Conservation (phyloP, 805 yeast genomes). For the Wickerhamiella domercqiae region DNA sequence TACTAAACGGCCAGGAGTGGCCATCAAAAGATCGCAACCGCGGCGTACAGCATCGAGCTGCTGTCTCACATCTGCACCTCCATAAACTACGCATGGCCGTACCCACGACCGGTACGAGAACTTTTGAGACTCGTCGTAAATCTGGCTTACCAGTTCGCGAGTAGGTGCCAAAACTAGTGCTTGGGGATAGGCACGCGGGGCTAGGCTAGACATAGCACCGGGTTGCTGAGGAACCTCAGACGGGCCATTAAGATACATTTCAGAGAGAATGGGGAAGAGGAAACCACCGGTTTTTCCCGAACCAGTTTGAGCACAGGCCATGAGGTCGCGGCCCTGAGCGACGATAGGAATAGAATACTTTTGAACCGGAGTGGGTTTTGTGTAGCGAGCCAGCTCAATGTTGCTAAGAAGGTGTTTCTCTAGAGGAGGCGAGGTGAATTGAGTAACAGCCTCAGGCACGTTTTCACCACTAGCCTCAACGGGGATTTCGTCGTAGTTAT, state of each 20-base stretch:
- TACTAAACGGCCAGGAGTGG: slow-evolving; percentile 98
- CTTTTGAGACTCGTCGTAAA: slow-evolving; percentile 88
- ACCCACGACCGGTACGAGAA: slow-evolving; percentile 98
- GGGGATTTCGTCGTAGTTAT: slow-evolving; percentile 96
- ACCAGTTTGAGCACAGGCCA: slow-evolving; percentile 98
- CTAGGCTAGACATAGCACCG: slow-evolving; percentile 3
- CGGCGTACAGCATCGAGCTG: slow-evolving; percentile 80
- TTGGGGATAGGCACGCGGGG: slow-evolving; percentile 70
- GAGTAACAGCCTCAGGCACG: slow-evolving; percentile 83
- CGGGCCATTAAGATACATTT: slow-evolving; percentile 82
- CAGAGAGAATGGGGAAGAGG: slow-evolving; percentile 91
- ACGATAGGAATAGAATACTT: slow-evolving; percentile 88
- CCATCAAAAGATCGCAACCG: slow-evolving; percentile 93
- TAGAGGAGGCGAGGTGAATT: slow-evolving; percentile 85
- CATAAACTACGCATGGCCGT: slow-evolving; percentile 87
- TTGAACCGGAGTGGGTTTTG: slow-evolving; percentile 93
- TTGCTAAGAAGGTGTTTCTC: slow-evolving; percentile 75
- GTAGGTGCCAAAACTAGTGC: slow-evolving; percentile 96
- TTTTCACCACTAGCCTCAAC: slow-evolving; percentile 93
- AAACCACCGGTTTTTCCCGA: slow-evolving; percentile 99
- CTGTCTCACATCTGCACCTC: slow-evolving; percentile 88
- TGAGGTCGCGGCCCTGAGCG: slow-evolving; percentile 75
- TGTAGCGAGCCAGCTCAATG: slow-evolving; percentile 75
- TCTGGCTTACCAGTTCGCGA: slow-evolving; percentile 96
- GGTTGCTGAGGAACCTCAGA: slow-evolving; percentile 21